phyloP scores from a whole-genome alignment of 805 yeast species.

The Metschnikowia orientalis region DNA sequence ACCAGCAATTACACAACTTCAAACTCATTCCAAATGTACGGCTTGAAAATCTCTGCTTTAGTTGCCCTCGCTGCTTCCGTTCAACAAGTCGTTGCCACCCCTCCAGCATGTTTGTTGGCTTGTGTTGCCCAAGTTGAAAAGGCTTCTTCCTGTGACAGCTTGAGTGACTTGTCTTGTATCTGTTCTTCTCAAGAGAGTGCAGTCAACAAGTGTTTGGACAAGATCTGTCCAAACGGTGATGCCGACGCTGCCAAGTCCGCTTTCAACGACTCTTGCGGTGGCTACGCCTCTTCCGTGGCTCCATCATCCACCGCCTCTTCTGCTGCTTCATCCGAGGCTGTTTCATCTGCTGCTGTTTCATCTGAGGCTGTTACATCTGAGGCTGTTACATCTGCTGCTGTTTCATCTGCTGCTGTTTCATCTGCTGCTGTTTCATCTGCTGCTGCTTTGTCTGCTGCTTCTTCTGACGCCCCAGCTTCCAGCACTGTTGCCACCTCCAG shows the following conservation, averaged over 20 bases:
- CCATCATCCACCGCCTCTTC: conserved; percentile 21
- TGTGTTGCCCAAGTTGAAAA: conserved; percentile 73
- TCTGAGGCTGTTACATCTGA: conserved; percentile 4
- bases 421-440: conserved; percentile 21
- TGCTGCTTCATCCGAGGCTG: conserved; percentile 18
- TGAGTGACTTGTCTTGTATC: conserved; percentile 65
- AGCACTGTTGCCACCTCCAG: conserved; percentile 19
- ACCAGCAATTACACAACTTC: no score
- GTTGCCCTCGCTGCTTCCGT: conserved; percentile 36
- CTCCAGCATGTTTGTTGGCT: conserved; percentile 90
- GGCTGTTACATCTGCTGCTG: conserved; percentile 9
- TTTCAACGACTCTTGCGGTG: conserved; percentile 51
- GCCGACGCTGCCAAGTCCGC: conserved; percentile 55
- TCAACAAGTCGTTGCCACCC: conserved; percentile 57
- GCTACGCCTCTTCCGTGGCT: conserved; percentile 33
- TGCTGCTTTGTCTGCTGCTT: conserved; percentile 15
- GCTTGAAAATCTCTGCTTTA: conserved; percentile 15
- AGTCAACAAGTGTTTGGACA: conserved; percentile 58
- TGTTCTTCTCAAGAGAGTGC: conserved; percentile 54
- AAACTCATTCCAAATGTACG: conserved; percentile 14
- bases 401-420: conserved; percentile 18
- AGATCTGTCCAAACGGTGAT: conserved; percentile 63
- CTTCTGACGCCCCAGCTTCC: conserved; percentile 21
- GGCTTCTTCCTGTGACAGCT: conserved; percentile 50
- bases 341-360: conserved; percentile 9